These are phyloP conservation scores for Suillus variegatus DNA, from an alignment of 768 basidiomycete genomes.

Conservation along the genomic window DNA sequence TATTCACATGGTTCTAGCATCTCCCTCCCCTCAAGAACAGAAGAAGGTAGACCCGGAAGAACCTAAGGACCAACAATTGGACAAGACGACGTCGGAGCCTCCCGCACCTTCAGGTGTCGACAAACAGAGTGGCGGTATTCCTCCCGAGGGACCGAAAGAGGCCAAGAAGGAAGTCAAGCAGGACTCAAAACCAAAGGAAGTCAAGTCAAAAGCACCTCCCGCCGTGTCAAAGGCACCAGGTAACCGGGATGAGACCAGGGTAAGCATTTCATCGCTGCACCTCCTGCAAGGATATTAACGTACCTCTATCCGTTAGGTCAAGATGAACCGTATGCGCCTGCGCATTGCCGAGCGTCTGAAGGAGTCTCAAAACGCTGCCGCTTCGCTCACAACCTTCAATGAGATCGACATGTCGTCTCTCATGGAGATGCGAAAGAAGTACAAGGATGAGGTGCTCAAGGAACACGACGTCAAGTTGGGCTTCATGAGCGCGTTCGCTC, in stretches of 20 bases:
- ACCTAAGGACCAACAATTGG: slow-evolving; percentile 49
- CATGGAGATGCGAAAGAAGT: slow-evolving; percentile 89
- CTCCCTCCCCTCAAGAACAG: slow-evolving; percentile 32
- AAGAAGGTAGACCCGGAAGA: slow-evolving; percentile 43
- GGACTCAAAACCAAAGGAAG: slow-evolving; percentile 36
- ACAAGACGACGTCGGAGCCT: slow-evolving; percentile 46
- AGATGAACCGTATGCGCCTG: slow-evolving; percentile 98
- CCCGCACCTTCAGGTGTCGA: slow-evolving; percentile 41
- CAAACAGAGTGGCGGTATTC: slow-evolving; percentile 22
- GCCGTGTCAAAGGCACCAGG: slow-evolving; percentile 41
- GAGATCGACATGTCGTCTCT: slow-evolving; percentile 99
- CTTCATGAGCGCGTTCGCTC: slow-evolving; percentile 97
- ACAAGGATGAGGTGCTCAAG: slow-evolving; percentile 91
- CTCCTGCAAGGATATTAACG: slow-evolving; percentile 4
- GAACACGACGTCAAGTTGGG: slow-evolving; percentile 95
- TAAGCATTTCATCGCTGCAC: slow-evolving; percentile 33
- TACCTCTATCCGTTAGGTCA: slow-evolving; percentile 55
- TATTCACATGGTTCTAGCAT: slow-evolving; percentile 23
- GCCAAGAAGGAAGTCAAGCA: slow-evolving; percentile 40
- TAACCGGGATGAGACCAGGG: slow-evolving; percentile 85
- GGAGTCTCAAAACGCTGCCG: slow-evolving; percentile 96
- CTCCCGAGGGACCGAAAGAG: slow-evolving; percentile 32
- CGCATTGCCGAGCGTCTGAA: slow-evolving; percentile 98
- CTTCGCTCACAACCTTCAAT: slow-evolving; percentile 97
- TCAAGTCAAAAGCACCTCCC: slow-evolving; percentile 22